Evolutionary conservation across 1,284 basidiomycete genomes (phyloP).

Genomic region (Irpex sp.): DNA sequence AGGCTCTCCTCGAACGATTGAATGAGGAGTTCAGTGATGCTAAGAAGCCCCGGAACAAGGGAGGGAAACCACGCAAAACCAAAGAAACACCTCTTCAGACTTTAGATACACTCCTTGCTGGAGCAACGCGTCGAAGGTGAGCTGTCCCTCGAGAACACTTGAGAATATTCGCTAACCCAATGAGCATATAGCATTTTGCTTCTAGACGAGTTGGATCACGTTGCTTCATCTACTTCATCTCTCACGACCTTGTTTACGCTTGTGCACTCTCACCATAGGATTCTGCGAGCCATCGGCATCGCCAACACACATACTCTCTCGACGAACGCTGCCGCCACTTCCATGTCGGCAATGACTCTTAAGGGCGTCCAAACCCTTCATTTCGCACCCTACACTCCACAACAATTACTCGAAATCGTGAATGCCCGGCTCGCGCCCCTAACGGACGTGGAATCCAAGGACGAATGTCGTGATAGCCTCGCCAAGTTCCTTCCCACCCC

Average conservation of each 20-base stretch:
- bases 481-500: slow-evolving; percentile 59
- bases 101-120: slow-evolving; percentile 38
- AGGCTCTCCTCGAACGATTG: slow-evolving; percentile 69
- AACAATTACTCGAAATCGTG: slow-evolving; percentile 64
- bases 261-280: slow-evolving; percentile 43
- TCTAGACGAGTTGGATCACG: slow-evolving; percentile 78
- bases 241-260: slow-evolving; percentile 63
- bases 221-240: slow-evolving; percentile 53
- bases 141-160: slow-evolving; percentile 36
- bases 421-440: slow-evolving; percentile 52
- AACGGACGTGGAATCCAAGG: slow-evolving; percentile 26
- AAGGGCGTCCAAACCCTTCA: slow-evolving; percentile 61
- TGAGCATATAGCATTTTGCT: slow-evolving; percentile 55
- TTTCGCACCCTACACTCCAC: slow-evolving; percentile 70
- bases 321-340: slow-evolving; percentile 38
- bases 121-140: slow-evolving; percentile 11
- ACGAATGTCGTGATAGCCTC: slow-evolving; percentile 26
- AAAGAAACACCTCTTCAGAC: slow-evolving; percentile 34
- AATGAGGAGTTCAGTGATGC: slow-evolving; percentile 47
- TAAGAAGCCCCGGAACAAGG: slow-evolving; percentile 30
- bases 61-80: slow-evolving; percentile 26
- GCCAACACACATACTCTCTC: slow-evolving; percentile 82
- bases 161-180: slow-evolving; percentile 3
- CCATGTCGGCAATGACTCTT: slow-evolving; percentile 30
- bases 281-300: slow-evolving; percentile 69